Evolutionary conservation across 108 stramenopile genomes (phyloP), one percentile per base, ranked within the genome.

Genomic region (Pseudonitzschia multiseries): DNA sequence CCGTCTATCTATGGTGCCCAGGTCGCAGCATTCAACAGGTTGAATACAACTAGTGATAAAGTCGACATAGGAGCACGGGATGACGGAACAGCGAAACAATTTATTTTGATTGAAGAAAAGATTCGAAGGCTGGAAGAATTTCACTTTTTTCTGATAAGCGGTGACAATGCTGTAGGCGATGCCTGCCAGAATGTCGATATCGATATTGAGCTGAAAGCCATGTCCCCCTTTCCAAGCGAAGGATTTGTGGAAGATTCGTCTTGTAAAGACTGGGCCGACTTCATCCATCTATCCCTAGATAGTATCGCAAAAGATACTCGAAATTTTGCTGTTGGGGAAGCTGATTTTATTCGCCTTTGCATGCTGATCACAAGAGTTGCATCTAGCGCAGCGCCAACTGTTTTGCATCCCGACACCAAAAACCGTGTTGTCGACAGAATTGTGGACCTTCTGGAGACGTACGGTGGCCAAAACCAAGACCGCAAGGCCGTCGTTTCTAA

Each of bases 51-150:
- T n/a, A 24, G 5, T 6, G 28, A 67, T 22, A 10, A 8, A 10
- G 33, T 20, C n/a, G n/a, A 63, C 13, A 50, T 28, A 8, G 36
- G 36, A 65, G 40, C 64, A 14, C 14, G 29, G 27, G 57, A 59
- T 5, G 27, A 31, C 26, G 17, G 57, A 14, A 5, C 41, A 15
- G 43, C 43, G 40, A 41, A 61, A 22, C 59, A 71, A 36, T 32
- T 61, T 8, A 42, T 60, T 61, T 43, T 24, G 17, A 42, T 71
- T 8, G 71, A 71, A 46, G 54, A 57, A 61, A 71, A 54, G 22
- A 61, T 71, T 42, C 71, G 71, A 24, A 54, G 59, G 28, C 24
- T 54, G 20, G 59, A 61, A 71, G 71, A 71, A 29, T 71, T 71
- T 46, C 57, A 32, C n/a, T 29, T 43, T 10, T 71, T 42, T 43